These are phyloP conservation scores for Eleusine indica DNA, from an alignment of 176 grass and related monocot species.

Conservation along the genomic window DNA sequence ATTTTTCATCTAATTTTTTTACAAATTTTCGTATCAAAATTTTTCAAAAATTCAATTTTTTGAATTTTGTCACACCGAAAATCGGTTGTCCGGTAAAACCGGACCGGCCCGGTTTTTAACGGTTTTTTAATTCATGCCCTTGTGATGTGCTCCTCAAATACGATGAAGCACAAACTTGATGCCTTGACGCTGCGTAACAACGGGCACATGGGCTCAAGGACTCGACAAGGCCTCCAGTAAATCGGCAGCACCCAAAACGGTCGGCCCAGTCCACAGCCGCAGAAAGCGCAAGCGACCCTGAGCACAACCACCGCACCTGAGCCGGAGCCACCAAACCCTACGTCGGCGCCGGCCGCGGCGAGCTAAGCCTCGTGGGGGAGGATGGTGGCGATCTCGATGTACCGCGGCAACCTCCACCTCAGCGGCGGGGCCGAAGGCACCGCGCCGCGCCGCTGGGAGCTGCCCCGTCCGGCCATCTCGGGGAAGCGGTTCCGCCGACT, in stretches of 20 bases:
- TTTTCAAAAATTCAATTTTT: too few relatives aligned
- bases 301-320: not conserved
- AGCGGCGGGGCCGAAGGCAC: constrained; percentile 33
- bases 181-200: too few relatives aligned
- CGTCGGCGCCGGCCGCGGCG: not conserved
- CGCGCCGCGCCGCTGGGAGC: constrained; percentile 45
- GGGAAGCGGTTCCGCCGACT: constrained; percentile 56
- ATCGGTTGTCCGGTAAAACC: too few relatives aligned
- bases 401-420: constrained; percentile 81
- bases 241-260: not conserved
- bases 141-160: too few relatives aligned
- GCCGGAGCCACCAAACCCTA: not conserved
- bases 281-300: not conserved
- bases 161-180: too few relatives aligned
- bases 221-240: too few relatives aligned
- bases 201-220: too few relatives aligned
- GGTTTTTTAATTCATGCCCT: too few relatives aligned
- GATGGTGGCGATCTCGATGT: constrained; percentile 82
- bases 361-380: not conserved
- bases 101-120: too few relatives aligned
- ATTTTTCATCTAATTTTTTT: too few relatives aligned
- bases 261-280: not conserved
- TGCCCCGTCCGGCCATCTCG: constrained; percentile 39
- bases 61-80: too few relatives aligned
- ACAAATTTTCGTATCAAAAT: too few relatives aligned